A percentile compares a stretch with the other conserved stretches of the same genome.
phyloP scores from a whole-genome alignment of 495 filamentous ascomycete species.

The Glonium stellatum region DNA sequence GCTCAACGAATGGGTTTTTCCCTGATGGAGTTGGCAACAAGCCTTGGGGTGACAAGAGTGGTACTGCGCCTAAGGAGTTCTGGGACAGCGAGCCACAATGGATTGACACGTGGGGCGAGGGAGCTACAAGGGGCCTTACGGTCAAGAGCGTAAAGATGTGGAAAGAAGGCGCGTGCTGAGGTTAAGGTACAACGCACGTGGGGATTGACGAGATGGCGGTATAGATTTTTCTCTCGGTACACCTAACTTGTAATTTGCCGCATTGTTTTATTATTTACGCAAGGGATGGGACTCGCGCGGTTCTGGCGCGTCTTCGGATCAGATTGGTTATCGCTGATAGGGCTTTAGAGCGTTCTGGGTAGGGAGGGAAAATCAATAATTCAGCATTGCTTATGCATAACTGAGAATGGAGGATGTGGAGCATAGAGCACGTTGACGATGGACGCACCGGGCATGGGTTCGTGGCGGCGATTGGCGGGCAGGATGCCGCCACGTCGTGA shows the following conservation, averaged over 20 bases:
- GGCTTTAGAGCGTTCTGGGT: not conserved
- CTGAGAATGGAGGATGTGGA: too few species aligned
- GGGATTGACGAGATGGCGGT: not conserved
- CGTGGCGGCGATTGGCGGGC: too few species aligned
- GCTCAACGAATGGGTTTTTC: conserved; percentile 26
- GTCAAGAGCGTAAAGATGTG: conserved; percentile 31
- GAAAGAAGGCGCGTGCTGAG: conserved; percentile 25
- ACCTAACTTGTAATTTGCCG: conserved; percentile 2
- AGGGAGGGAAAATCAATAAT: not conserved
- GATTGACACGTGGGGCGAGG: conserved; percentile 25
- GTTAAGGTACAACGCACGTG: not conserved
- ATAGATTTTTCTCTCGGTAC: not conserved
- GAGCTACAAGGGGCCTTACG: conserved; percentile 23
- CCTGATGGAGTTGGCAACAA: conserved; percentile 26
- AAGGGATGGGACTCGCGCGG: not conserved
- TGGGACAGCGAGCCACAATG: conserved; percentile 21
- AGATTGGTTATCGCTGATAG: not conserved
- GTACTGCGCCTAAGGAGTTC: conserved; percentile 22
- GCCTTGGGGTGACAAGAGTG: conserved; percentile 25
- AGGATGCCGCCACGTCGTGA: too few species aligned
- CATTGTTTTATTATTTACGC: not conserved
- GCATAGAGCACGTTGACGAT: not conserved
- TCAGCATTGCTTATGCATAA: not conserved
- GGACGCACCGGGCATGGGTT: too few species aligned
- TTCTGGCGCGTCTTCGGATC: not conserved